These are phyloP conservation scores for Aureobasidium sp. DNA, from an alignment of 2,329 filamentous ascomycete species.

Conservation along the genomic window DNA sequence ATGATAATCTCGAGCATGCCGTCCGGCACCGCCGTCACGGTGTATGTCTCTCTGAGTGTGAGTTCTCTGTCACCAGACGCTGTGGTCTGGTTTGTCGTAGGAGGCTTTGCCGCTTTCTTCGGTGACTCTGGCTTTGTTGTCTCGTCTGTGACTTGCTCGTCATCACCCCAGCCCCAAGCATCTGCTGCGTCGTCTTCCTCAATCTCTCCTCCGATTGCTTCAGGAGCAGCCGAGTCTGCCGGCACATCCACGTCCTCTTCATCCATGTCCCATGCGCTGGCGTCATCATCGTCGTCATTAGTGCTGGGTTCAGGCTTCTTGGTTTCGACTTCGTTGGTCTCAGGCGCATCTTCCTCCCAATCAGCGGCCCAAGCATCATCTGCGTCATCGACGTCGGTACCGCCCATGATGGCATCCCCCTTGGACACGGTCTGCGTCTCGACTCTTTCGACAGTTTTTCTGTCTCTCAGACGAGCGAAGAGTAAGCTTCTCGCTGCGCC, in stretches of 20 bases:
- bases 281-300: constrained; percentile 37
- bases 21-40: constrained; percentile 79
- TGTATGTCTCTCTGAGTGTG: constrained; percentile 77
- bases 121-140: constrained; percentile 16
- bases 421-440: constrained; percentile 74
- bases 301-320: constrained; percentile 20
- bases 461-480: constrained; percentile 56
- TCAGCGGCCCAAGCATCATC: constrained; percentile 66
- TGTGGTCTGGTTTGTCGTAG: constrained; percentile 18
- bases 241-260: constrained; percentile 33
- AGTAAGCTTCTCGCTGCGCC: constrained; percentile 66
- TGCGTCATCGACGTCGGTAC: constrained; percentile 35
- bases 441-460: constrained; percentile 69
- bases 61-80: constrained; percentile 37
- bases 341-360: constrained; percentile 55
- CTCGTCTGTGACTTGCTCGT: constrained; percentile 34
- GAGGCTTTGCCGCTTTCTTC: constrained; percentile 16
- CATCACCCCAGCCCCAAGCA: constrained; percentile 83
- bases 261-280: constrained; percentile 43
- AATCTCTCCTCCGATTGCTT: constrained; percentile 17
- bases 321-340: constrained; percentile 26
- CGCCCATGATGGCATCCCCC: constrained; percentile 59
- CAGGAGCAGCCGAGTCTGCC: neutral
- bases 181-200: constrained; percentile 43
- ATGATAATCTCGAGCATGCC: constrained; percentile 63